A percentile compares a stretch with the other conserved stretches of the same genome.
phyloP scores from a whole-genome alignment of 768 basidiomycete genomes.

The Psilocybe sp. region DNA sequence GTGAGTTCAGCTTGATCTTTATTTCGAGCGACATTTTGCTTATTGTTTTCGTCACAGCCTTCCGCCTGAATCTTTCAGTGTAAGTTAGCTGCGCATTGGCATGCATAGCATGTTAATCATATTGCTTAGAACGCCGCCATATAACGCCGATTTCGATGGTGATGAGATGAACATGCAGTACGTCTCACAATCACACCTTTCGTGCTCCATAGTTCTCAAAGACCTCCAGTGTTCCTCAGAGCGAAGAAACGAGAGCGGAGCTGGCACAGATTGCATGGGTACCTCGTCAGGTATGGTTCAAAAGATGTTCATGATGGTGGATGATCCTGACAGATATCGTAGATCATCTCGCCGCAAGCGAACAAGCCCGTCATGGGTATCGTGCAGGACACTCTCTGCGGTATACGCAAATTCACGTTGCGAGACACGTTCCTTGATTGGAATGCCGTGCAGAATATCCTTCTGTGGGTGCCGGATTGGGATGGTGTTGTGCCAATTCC shows the following conservation, averaged over 20 bases:
- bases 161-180: slow-evolving; percentile 99
- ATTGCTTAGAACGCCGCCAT: slow-evolving; percentile 78
- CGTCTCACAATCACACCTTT: slow-evolving; percentile 28
- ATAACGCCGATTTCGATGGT: slow-evolving; percentile 99
- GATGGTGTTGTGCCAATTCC: slow-evolving; percentile 91
- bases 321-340: neutral
- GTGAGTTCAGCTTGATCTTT: slow-evolving; percentile 2
- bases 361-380: slow-evolving; percentile 99
- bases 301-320: too few relatives aligned
- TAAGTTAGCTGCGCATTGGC: slow-evolving; percentile 41
- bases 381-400: slow-evolving; percentile 97
- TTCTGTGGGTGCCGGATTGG: slow-evolving; percentile 98
- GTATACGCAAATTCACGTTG: slow-evolving; percentile 94
- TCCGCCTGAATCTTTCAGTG: slow-evolving; percentile 98
- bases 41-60: slow-evolving; percentile 49
- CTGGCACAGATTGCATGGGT: slow-evolving; percentile 99
- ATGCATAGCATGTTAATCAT: slow-evolving; percentile 25
- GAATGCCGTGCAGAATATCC: slow-evolving; percentile 94
- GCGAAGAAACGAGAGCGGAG: slow-evolving; percentile 97
- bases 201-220: slow-evolving; percentile 3
- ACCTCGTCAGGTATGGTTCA: slow-evolving; percentile 86
- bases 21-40: slow-evolving; percentile 8
- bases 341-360: slow-evolving; percentile 99
- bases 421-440: slow-evolving; percentile 96
- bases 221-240: slow-evolving; percentile 81